Evolutionary conservation across 768 basidiomycete genomes (phyloP), one percentile per base, ranked within the genome.

Genomic region (Lentinula raphanica): DNA sequence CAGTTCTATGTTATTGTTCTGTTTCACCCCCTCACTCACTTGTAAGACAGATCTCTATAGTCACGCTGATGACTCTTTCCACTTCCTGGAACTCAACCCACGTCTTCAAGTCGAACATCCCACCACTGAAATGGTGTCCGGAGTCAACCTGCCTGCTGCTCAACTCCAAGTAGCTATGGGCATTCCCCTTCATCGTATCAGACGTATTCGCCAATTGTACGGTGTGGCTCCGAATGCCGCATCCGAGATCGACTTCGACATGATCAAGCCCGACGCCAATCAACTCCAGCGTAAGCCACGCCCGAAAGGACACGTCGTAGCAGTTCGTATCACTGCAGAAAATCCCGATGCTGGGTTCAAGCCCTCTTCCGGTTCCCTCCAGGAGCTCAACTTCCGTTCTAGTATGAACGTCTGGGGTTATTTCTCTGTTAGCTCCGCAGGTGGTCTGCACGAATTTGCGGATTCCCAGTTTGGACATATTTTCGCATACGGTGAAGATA

Each of bases 361-460:
- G 74, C 97, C 97, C 0, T 98, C 97, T 1, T 95, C 93, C 2
- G 97, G 97, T 62, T 89, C 91, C 38, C 79, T 99, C 15, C 97
- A 98, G 71, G 97, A 98, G 69, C 91, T 99, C 64, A 99, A 98
- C 74, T 99, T 99, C 87, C 88, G 97, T 58, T 98, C 95, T 25
- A 97, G 91, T 73, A 98, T 93, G 44, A 99, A 99, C 61, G 97
- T 99, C 45, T 99, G 97, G 97, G 97, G 97, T 61, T 99, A 99
- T 77, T 99, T 99, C 81, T 98, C 97, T 15, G 97, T 99, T 65
- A 86, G 85, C 44, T 88, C 89, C 12, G 89, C 95, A 9, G 97
- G 97, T 70, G 97, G 95, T 71, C 83, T 99, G 56, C 97, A 99
- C 74, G 95, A 99, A 72, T 98, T 94, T 66, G 97, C 97, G 42